A percentile compares a stretch with the other conserved stretches of the same genome.
These are phyloP conservation scores for Selaginella moellendorffii DNA, from an alignment of 75 land plant genomes.

Conservation along the genomic window DNA sequence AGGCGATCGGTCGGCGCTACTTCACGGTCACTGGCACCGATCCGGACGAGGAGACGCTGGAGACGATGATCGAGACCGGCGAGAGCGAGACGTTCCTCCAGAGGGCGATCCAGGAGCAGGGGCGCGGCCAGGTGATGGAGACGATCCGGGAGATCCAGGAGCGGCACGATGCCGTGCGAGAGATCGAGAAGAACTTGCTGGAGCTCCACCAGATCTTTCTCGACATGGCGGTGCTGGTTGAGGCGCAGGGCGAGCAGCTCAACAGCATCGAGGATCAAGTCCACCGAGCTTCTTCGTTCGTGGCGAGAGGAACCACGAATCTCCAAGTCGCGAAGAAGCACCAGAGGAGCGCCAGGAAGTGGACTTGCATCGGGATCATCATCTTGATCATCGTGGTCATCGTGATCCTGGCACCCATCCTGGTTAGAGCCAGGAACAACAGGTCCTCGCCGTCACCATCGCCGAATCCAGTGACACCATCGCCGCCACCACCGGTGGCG, in stretches of 20 bases:
- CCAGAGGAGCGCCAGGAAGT: conserved; percentile 35
- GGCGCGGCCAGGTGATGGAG: conserved; percentile 4
- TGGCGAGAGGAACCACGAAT: conserved; percentile 29
- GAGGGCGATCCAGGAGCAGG: conserved; percentile 6
- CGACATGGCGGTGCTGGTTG: conserved; percentile 59
- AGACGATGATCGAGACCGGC: conserved; percentile 31
- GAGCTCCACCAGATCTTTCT: conserved; percentile 44
- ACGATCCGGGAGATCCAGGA: conserved; percentile 27
- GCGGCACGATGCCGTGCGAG: conserved; percentile 29
- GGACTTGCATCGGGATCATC: conserved; percentile 36
- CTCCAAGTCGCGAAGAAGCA: conserved; percentile 20
- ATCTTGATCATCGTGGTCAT: conserved; percentile 26
- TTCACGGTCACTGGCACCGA: conserved; percentile 37
- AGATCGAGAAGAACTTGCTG: conserved; percentile 26
- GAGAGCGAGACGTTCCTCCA: conserved; percentile 13
- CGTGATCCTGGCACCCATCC: conserved; percentile 19
- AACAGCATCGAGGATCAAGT: conserved; percentile 40
- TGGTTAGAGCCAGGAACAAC: too few relatives aligned
- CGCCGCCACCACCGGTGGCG: too few relatives aligned
- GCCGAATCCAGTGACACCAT: too few relatives aligned
- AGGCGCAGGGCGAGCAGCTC: conserved; percentile 37
- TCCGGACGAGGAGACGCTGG: conserved; percentile 40
- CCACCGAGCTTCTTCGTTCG: conserved; percentile 25
- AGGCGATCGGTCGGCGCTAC: conserved; percentile 41
- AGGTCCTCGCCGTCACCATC: too few relatives aligned